phyloP scores from a whole-genome alignment of 2,329 filamentous ascomycete species.

The Tympanopsis confertula region DNA sequence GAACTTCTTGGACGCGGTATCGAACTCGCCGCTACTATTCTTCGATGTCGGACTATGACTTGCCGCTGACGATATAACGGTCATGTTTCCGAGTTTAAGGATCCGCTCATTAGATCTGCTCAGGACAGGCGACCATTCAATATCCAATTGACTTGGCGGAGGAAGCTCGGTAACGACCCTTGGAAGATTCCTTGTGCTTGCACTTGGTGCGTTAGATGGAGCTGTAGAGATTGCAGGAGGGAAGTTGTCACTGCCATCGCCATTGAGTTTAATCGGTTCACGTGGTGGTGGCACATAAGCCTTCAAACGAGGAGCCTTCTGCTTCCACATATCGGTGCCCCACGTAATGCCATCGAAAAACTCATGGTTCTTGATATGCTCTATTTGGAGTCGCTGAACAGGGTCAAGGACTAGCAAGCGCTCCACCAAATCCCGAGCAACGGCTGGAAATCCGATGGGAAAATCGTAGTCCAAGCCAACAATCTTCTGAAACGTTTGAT shows the following conservation, averaged over 20 bases:
- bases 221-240: constrained; percentile 9
- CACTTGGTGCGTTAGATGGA: constrained; percentile 22
- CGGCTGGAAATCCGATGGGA: constrained; percentile 72
- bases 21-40: constrained; percentile 39
- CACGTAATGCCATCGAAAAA: constrained; percentile 85
- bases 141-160: constrained; percentile 91
- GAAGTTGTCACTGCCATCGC: neutral
- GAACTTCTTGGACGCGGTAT: constrained; percentile 73
- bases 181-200: constrained; percentile 49
- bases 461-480: constrained; percentile 90
- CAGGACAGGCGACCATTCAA: constrained; percentile 95
- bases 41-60: constrained; percentile 64
- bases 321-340: constrained; percentile 77
- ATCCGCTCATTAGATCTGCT: constrained; percentile 88
- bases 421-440: constrained; percentile 82
- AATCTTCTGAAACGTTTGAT: constrained; percentile 96
- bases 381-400: constrained; percentile 69
- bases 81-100: constrained; percentile 80
- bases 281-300: constrained; percentile 63
- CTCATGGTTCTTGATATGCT: constrained; percentile 91
- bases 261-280: neutral
- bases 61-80: constrained; percentile 70
- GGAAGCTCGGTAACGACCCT: constrained; percentile 88
- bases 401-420: constrained; percentile 84
- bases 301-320: constrained; percentile 77